Evolutionary conservation across 768 basidiomycete genomes (phyloP).

Genomic region (Mycena haematopus): DNA sequence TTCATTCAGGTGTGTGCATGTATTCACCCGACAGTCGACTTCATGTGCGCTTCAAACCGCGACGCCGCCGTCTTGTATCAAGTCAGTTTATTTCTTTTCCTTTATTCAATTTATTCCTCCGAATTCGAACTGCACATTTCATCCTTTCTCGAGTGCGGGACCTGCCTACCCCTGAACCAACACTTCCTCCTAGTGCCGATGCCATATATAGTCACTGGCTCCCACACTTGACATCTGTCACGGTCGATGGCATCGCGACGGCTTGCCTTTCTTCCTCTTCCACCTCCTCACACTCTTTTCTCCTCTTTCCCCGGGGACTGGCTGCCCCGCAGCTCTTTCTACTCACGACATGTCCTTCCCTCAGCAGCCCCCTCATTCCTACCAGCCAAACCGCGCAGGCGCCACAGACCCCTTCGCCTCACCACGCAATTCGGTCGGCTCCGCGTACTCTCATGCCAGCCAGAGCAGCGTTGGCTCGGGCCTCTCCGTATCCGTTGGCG

Average conservation of each 20-base stretch:
- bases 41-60: no score
- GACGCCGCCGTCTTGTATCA: no score
- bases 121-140: no score
- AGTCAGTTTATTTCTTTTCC: no score
- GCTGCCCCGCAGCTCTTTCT: constrained; percentile 12
- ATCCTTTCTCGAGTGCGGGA: no score
- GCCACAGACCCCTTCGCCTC: constrained; percentile 16
- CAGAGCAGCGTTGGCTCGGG: constrained; percentile 18
- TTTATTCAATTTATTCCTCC: no score
- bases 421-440: constrained; percentile 14
- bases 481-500: constrained; percentile 3
- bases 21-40: no score
- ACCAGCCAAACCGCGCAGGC: constrained; percentile 15
- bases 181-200: no score
- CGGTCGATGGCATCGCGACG: constrained; percentile 19
- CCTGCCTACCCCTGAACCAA: no score
- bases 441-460: constrained; percentile 17
- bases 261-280: not conserved
- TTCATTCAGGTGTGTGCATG: no score
- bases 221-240: constrained; percentile 17
- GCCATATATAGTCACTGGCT: no score
- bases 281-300: constrained; percentile 11
- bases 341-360: constrained; percentile 21
- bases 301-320: constrained; percentile 18
- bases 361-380: constrained; percentile 18